Evolutionary conservation across 164 flowering plant species (phyloP).

Genomic region (Paratinospora sagittata): DNA sequence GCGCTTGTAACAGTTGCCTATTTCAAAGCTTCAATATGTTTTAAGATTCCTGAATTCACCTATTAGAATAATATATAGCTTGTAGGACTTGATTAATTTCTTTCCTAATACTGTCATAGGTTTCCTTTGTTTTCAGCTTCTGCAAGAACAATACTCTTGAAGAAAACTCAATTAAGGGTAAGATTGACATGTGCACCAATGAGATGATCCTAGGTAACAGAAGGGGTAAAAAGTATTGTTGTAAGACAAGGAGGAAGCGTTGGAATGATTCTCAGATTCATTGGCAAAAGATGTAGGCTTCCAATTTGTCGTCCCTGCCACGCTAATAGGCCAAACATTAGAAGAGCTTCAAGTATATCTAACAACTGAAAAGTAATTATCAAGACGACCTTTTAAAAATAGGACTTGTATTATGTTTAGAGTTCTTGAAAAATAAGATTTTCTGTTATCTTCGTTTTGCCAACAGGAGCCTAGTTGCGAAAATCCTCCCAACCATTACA

Average conservation of each 20-base stretch:
- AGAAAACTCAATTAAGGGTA: conserved; percentile 29
- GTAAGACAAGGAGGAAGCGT: conserved; percentile 35
- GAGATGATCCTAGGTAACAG: conserved; percentile 18
- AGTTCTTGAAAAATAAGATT: too few species aligned
- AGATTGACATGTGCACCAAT: conserved; percentile 35
- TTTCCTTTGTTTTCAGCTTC: conserved; percentile 24
- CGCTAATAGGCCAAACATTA: conserved; percentile 28
- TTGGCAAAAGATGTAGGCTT: conserved; percentile 23
- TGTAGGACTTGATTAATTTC: background rate
- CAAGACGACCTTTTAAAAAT: too few species aligned
- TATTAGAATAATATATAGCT: too few species aligned
- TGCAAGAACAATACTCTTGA: conserved; percentile 44
- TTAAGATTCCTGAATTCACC: too few species aligned
- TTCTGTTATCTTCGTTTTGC: too few species aligned
- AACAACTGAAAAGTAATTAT: background rate
- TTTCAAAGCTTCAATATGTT: too few species aligned
- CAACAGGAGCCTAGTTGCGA: background rate
- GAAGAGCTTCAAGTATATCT: conserved; percentile 17
- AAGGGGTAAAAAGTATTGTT: conserved; percentile 14
- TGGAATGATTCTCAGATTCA: conserved; percentile 36
- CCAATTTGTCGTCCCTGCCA: conserved; percentile 26
- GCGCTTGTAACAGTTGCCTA: too few species aligned
- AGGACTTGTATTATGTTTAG: too few species aligned
- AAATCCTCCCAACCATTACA: background rate
- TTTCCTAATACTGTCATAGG: background rate